These are phyloP conservation scores for Galeopsis tetrahit DNA, from an alignment of 257 asterid species.

Conservation along the genomic window DNA sequence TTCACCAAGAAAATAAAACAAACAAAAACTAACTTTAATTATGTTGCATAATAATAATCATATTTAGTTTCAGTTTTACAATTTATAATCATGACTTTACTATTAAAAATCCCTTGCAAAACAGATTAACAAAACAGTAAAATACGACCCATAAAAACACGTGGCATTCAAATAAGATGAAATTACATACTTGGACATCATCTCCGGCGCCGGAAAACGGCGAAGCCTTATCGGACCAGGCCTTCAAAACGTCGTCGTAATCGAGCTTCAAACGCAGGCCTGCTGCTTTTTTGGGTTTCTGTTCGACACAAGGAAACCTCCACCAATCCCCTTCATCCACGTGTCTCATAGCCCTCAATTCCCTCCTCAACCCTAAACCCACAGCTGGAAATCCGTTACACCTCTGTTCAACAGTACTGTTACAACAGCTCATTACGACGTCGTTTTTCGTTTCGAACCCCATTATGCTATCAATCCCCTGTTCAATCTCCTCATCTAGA, in stretches of 20 bases:
- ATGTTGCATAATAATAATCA: neutral
- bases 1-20: neutral
- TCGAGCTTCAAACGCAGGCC: slow-evolving; percentile 58
- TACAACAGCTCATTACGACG: neutral
- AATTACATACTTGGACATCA: slow-evolving; percentile 70
- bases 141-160: neutral
- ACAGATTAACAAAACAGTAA: neutral
- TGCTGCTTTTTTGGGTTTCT: slow-evolving; percentile 25
- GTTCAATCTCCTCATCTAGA: slow-evolving; percentile 71
- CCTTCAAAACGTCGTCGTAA: slow-evolving; percentile 57
- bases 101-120: neutral
- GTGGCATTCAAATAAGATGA: slow-evolving; percentile 29
- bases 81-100: too few species aligned
- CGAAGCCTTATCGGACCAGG: slow-evolving; percentile 68
- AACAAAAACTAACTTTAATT: neutral
- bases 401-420: slow-evolving; percentile 6
- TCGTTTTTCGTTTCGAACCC: slow-evolving; percentile 21
- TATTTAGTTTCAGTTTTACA: neutral
- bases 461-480: slow-evolving; percentile 83
- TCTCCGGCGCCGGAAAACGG: slow-evolving; percentile 61
- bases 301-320: slow-evolving; percentile 57
- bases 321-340: slow-evolving; percentile 68
- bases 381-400: slow-evolving; percentile 74
- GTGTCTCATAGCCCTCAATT: slow-evolving; percentile 56
- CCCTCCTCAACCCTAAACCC: slow-evolving; percentile 53